Evolutionary conservation across 441 rosid genomes (phyloP).

Genomic region (Gossypium aridum): DNA sequence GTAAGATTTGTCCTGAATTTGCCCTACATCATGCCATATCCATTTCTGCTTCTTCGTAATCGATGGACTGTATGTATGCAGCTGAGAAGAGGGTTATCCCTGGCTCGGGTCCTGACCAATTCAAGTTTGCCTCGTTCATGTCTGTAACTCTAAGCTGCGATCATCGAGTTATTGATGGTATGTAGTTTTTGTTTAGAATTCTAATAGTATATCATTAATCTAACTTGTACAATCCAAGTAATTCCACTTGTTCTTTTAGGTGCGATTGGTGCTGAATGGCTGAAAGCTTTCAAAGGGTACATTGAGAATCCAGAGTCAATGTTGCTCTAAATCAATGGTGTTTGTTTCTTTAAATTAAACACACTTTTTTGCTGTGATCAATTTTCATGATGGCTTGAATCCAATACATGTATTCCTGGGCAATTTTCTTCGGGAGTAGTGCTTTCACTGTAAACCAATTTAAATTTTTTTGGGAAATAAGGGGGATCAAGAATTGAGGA

Average conservation of each 20-base stretch:
- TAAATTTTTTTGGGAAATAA: conserved; percentile 4
- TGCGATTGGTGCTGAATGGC: conserved; percentile 94
- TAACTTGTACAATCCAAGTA: conserved; percentile 5
- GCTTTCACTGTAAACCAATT: background rate
- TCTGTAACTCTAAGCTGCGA: conserved; percentile 85
- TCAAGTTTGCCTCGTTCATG: conserved; percentile 72
- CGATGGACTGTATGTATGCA: conserved; percentile 27
- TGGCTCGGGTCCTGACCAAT: conserved; percentile 59
- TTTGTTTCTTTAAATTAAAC: background rate
- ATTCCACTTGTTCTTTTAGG: conserved; percentile 34
- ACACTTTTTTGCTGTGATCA: background rate
- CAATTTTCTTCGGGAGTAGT: conserved; percentile 4
- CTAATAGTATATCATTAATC: background rate
- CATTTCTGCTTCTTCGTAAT: background rate
- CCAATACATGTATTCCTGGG: background rate
- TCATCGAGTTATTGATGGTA: conserved; percentile 96
- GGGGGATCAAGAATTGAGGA: conserved; percentile 10
- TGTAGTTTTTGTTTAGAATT: conserved; percentile 3
- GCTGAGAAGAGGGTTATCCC: conserved; percentile 90
- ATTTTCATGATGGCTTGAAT: background rate
- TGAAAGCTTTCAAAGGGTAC: conserved; percentile 90
- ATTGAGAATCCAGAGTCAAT: conserved; percentile 89
- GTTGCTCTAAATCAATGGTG: conserved; percentile 49
- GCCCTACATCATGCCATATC: background rate
- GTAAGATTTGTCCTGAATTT: conserved; percentile 31